Evolutionary conservation across 805 yeast genomes (phyloP), one percentile per base, ranked within the genome.

Genomic region (Ogataea paraovalis): DNA sequence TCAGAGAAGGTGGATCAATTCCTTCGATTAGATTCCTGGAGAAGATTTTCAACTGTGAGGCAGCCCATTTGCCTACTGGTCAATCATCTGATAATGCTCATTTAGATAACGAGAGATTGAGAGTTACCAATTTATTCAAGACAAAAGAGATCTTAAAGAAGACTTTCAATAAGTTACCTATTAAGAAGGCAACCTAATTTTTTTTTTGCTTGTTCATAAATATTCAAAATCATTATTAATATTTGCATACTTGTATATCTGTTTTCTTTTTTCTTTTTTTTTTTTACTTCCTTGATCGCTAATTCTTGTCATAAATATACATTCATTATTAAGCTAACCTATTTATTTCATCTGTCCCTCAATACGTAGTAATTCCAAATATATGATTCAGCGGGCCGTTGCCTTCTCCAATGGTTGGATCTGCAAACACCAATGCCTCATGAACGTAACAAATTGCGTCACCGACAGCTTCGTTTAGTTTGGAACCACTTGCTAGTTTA

Each of bases 1-100:
- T 94, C 28, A 79, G 98, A 54, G 99, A 94, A 69, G 99, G 99
- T 51, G 99, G 99, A 0, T 88, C 97, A 0, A 90, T 92, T 63
- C 97, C 99, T 2, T 84, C 92, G 10, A 82, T 94, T 7, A 69
- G 97, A 52, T 85, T 85, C 50, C 68, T 92, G 54, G 99, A 92
- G 58, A 87, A 87, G 64, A 71, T 77, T 12, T 87, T 92, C 55
- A 66, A 75, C 44, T 96, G 98, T 3, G 87, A 88, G 22, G 98
- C 97, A 1, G 95, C 92, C 0, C 98, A 94, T 65, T 79, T 94
- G 30, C 98, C 99, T 2, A 89, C 97, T 61, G 99, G 98, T 0
- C 99, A 92, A 69, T 79, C 92, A 1, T 81, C 94, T 39, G 98
- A 94, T 64, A 88, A 89, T 59, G 98, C 97, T 1, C 99, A 92